These are phyloP conservation scores for Salix udensis DNA, from an alignment of 345 rosid genomes.

Conservation along the genomic window DNA sequence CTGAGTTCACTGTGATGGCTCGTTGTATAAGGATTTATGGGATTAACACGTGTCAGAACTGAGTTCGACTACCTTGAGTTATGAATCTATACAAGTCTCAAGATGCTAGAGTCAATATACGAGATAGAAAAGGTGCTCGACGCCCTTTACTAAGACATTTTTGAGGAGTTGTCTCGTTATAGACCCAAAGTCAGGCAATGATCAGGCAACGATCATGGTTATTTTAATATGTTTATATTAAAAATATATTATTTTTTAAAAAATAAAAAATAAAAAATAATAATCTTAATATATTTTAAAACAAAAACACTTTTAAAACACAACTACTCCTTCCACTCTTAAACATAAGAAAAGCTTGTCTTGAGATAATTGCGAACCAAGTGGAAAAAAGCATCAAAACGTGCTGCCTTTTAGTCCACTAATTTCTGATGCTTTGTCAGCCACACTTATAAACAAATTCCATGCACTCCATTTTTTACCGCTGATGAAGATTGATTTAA, in stretches of 20 bases:
- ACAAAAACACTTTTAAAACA: too few species aligned
- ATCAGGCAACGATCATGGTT: neutral
- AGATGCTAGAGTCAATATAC: neutral
- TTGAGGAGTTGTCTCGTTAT: neutral
- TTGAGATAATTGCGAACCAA: neutral
- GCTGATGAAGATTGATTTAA: conserved; percentile 28
- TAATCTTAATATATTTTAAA: too few species aligned
- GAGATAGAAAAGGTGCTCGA: neutral
- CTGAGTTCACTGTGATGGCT: neutral
- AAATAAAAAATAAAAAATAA: too few species aligned
- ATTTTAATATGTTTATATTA: too few species aligned
- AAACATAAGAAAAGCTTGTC: neutral
- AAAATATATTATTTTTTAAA: too few species aligned
- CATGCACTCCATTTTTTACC: neutral
- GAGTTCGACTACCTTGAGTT: neutral
- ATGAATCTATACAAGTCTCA: neutral
- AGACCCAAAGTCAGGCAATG: neutral
- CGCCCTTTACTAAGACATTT: neutral
- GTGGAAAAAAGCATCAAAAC: conserved; percentile 14
- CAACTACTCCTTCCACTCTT: too few species aligned
- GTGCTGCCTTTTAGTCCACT: conserved; percentile 22
- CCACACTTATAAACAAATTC: neutral
- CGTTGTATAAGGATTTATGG: neutral
- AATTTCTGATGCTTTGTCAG: neutral
- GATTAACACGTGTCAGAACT: neutral